Evolutionary conservation across 225 moss, liverwort and hornwort species (phyloP), one percentile per base, ranked within the genome.

Genomic region (Straminergon stramineum): DNA sequence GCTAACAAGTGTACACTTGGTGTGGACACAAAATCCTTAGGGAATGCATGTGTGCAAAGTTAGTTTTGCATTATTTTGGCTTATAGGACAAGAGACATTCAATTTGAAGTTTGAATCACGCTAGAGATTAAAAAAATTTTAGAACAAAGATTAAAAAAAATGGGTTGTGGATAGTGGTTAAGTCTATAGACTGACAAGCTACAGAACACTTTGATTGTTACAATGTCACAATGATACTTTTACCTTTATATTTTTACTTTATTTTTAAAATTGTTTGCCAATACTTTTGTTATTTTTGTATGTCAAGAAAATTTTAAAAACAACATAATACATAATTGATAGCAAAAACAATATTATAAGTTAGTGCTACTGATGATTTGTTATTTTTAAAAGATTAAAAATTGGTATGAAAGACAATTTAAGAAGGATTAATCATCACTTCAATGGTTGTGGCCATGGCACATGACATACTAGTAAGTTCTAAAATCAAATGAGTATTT

Each of bases 1-100:
- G 14, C 1, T 4, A 4, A 39, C 2, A 70, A 8, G 4, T 10
- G 23, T 1, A 1, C 1, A 3, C 23, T 69, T n/a, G 11, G 7
- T 69, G 13, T n/a, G 6, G 10, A n/a, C 4, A 22, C 6, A 68
- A 69, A n/a, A 1, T 22, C 68, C 3, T 68, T 13, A 1, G 4
- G 1, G 23, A 23, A 7, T 34, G 9, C 0, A 2, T 66, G 2
- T 34, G 10, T 5, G 10, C 6, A 68, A 68, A 68, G 11, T 4
- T 68, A 20, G 21, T 68, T 37, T 68, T 6, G 3, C 37, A 21
- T 5, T 5, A 1, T 21, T n/a, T 69, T 68, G 22, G 12, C n/a
- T 5, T 13, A 13, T 12, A n/a, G 37, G 4, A 0, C 39, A 39
- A 70, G 8, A 70, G 5, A 41, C 4, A 70, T 70, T 15, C 4